Evolutionary conservation across 257 asterid species (phyloP).

Genomic region (Coffea eugenioides): DNA sequence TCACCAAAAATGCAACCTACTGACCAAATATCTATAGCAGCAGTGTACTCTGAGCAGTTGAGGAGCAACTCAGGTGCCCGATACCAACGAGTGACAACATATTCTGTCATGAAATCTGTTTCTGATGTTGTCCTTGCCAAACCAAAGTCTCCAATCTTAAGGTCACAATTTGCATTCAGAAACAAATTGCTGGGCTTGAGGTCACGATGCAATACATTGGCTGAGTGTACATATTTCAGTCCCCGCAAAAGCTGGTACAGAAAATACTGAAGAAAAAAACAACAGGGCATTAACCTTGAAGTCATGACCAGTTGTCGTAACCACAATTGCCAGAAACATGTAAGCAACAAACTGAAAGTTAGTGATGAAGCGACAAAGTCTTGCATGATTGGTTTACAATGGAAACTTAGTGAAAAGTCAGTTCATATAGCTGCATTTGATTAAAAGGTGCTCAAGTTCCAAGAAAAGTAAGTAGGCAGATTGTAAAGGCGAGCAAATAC

Average conservation of each 20-base stretch:
- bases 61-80: slow-evolving; percentile 90
- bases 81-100: slow-evolving; percentile 92
- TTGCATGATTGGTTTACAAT: neutral
- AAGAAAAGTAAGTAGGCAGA: neutral
- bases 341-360: neutral
- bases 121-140: slow-evolving; percentile 86
- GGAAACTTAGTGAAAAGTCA: neutral
- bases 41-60: slow-evolving; percentile 83
- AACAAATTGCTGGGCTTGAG: slow-evolving; percentile 83
- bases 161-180: slow-evolving; percentile 79
- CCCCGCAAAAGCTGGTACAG: slow-evolving; percentile 80
- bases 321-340: neutral
- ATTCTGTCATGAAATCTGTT: slow-evolving; percentile 92
- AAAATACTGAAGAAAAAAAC: slow-evolving; percentile 64
- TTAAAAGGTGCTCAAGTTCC: neutral
- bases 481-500: neutral
- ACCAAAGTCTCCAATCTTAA: slow-evolving; percentile 83
- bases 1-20: slow-evolving; percentile 89
- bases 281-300: neutral
- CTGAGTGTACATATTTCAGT: slow-evolving; percentile 81
- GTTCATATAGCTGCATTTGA: neutral
- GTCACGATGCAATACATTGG: slow-evolving; percentile 84
- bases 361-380: neutral
- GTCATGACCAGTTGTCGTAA: neutral
- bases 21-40: slow-evolving; percentile 88